Conservation (phyloP, 2,329 filamentous ascomycete species). For the Alternaria novae-zelandiae region DNA sequence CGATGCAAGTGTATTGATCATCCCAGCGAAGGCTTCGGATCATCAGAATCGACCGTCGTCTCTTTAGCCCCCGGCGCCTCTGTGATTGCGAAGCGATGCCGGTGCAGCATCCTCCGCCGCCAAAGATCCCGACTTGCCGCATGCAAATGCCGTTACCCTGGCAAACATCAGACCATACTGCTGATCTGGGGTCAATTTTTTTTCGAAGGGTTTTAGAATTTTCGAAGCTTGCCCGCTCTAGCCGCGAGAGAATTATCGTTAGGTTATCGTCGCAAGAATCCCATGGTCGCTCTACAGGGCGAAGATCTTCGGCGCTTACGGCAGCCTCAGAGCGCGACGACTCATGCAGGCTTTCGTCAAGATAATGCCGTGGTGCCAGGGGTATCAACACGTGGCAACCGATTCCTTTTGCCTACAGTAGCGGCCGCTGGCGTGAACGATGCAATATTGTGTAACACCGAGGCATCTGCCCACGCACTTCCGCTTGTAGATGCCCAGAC, state of each 20-base stretch:
- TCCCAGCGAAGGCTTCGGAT: background rate
- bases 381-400: slow-evolving; percentile 40
- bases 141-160: slow-evolving; percentile 21
- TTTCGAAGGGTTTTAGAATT: background rate
- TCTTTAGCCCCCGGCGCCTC: slow-evolving; percentile 13
- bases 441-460: slow-evolving; percentile 16
- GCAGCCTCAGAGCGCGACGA: slow-evolving; percentile 31
- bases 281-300: slow-evolving; percentile 14
- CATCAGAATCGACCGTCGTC: background rate
- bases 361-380: slow-evolving; percentile 33
- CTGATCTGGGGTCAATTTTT: slow-evolving; percentile 12
- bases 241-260: slow-evolving; percentile 17
- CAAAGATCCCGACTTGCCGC: slow-evolving; percentile 19
- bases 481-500: background rate
- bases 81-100: slow-evolving; percentile 15
- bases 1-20: background rate
- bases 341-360: slow-evolving; percentile 34
- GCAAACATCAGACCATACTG: slow-evolving; percentile 25
- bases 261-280: slow-evolving; percentile 16
- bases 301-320: slow-evolving; percentile 32
- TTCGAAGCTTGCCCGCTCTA: slow-evolving; percentile 10
- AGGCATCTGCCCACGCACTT: slow-evolving; percentile 11
- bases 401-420: slow-evolving; percentile 31
- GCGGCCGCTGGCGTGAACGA: slow-evolving; percentile 43
- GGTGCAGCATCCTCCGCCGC: slow-evolving; percentile 6